Percentiles rank a stretch among this genome's conserved stretches.
Conservation (phyloP, 78 protist genomes). For the Pigoraptor vietnamica region DNA sequence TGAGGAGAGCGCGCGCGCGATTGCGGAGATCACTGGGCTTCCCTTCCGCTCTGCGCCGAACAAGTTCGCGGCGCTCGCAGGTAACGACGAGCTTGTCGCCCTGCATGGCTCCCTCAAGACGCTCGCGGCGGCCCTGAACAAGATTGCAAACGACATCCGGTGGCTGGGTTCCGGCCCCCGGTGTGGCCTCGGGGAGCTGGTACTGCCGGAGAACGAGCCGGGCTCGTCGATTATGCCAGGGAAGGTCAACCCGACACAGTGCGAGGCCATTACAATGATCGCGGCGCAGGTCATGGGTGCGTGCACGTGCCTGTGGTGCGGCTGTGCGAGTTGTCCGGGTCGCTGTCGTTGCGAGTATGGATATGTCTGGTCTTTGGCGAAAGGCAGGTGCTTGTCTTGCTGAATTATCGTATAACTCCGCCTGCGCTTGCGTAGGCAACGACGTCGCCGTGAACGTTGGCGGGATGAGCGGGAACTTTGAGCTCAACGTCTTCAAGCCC, state of each 20-base stretch:
- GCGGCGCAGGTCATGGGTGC: constrained; percentile 81
- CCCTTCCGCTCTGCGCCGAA: constrained; percentile 83
- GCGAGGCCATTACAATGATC: constrained; percentile 95
- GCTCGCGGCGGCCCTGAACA: constrained; percentile 71
- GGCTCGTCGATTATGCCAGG: constrained; percentile 87
- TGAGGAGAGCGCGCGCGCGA: constrained; percentile 43
- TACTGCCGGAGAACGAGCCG: constrained; percentile 92
- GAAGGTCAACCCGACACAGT: constrained; percentile 92
- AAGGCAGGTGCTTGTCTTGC: too few species aligned
- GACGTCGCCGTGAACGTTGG: constrained; percentile 82
- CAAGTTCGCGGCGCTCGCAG: constrained; percentile 87
- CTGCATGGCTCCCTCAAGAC: constrained; percentile 77
- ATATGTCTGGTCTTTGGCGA: not conserved
- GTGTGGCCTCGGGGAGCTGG: constrained; percentile 85
- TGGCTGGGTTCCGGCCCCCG: constrained; percentile 88
- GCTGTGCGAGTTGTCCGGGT: not conserved
- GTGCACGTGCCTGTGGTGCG: not conserved
- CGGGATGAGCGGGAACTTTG: constrained; percentile 86
- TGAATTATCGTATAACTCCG: not conserved
- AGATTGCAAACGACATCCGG: constrained; percentile 93
- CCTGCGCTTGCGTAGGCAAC: constrained; percentile 59
- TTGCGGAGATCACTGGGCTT: constrained; percentile 67
- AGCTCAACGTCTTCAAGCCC: constrained; percentile 93
- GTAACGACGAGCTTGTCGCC: constrained; percentile 85
- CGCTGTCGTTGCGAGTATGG: not conserved